Conservation (phyloP, 495 filamentous ascomycete species). For the Podospora pseudopauciseta region DNA sequence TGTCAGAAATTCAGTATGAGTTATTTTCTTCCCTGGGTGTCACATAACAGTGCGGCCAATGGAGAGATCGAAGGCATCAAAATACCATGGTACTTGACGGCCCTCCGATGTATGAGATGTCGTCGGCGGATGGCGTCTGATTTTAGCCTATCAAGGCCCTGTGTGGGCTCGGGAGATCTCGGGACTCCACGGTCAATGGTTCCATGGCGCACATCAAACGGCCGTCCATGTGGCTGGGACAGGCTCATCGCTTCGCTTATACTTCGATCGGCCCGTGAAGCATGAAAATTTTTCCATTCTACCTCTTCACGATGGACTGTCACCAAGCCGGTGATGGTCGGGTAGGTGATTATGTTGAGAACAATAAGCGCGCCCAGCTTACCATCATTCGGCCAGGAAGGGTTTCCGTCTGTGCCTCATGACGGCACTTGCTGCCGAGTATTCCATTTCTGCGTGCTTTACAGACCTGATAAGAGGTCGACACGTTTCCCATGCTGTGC, state of each 20-base stretch:
- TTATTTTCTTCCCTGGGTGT: conserved; percentile 13
- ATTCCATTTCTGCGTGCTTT: conserved; percentile 2
- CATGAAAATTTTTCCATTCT: conserved; percentile 8
- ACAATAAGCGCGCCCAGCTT: not conserved
- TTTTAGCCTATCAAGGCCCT: conserved; percentile 25
- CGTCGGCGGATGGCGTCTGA: conserved; percentile 5
- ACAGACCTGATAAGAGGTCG: not conserved
- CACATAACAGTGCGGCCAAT: conserved; percentile 10
- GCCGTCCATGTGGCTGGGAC: conserved; percentile 12
- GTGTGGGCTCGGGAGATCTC: conserved; percentile 19
- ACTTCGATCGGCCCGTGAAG: conserved; percentile 3
- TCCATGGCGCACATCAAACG: conserved; percentile 8
- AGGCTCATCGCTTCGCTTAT: conserved; percentile 3
- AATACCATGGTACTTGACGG: conserved; percentile 4
- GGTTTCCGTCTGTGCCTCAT: conserved; percentile 14
- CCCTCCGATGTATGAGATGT: not conserved
- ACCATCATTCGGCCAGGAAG: conserved; percentile 2
- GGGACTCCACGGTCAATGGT: conserved; percentile 9
- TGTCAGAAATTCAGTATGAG: conserved; percentile 9
- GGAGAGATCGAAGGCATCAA: not conserved
- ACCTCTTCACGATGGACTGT: not conserved
- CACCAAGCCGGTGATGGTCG: not conserved
- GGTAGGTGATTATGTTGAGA: not conserved
- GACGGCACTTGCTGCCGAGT: conserved; percentile 4
- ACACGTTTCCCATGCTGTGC: conserved; percentile 16